These are phyloP conservation scores for Chlorella sp. DNA, from an alignment of 139 green algal genomes.

Conservation along the genomic window DNA sequence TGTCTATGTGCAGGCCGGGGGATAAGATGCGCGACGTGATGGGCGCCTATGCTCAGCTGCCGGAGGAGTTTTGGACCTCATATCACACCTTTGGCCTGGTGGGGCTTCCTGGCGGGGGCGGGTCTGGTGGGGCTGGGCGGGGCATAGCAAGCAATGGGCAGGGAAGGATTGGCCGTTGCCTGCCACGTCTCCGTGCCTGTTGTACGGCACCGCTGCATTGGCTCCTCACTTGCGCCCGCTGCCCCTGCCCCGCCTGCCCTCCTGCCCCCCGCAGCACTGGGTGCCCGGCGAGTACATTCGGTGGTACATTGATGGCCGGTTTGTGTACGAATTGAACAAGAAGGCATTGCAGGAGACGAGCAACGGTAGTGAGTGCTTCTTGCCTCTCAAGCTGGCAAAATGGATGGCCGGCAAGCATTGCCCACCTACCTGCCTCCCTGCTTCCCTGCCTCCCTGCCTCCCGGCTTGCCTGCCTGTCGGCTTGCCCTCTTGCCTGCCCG, in stretches of 20 bases:
- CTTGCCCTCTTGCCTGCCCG: neutral
- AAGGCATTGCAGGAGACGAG: slow-evolving; percentile 24
- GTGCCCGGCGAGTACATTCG: slow-evolving; percentile 31
- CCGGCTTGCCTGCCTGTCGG: neutral
- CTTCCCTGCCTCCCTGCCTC: no score
- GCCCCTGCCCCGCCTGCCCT: neutral
- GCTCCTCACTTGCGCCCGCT: no score
- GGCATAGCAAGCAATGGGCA: neutral
- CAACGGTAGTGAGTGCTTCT: slow-evolving; percentile 29
- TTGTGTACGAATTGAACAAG: slow-evolving; percentile 45
- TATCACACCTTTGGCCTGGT: slow-evolving; percentile 55
- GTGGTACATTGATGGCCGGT: slow-evolving; percentile 51
- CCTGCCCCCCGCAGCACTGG: neutral
- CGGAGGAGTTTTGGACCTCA: slow-evolving; percentile 28
- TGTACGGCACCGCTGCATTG: neutral
- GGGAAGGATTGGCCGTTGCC: neutral
- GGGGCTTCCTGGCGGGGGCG: neutral
- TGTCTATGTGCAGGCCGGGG: neutral
- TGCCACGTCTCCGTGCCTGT: neutral
- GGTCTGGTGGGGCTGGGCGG: neutral
- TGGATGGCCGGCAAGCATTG: neutral
- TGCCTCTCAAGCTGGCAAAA: no score
- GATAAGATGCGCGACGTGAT: slow-evolving; percentile 34
- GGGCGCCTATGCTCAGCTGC: slow-evolving; percentile 27
- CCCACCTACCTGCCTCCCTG: neutral